Conservation (phyloP, 768 basidiomycete genomes). For the Imleria badia region DNA sequence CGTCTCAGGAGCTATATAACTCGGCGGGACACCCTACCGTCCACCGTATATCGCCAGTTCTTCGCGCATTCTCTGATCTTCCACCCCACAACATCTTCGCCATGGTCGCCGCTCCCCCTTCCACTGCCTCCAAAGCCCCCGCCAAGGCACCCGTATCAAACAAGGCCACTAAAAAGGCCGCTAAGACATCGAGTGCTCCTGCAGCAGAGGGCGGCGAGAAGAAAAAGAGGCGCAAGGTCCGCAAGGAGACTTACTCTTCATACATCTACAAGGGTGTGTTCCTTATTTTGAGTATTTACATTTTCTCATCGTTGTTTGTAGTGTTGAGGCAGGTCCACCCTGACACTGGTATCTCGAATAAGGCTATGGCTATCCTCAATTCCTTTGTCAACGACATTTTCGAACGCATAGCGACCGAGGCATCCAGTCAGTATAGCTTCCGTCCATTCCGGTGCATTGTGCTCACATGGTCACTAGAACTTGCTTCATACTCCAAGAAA, state of each 20-base stretch:
- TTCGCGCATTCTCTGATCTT: constrained; percentile 7
- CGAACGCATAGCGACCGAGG: constrained; percentile 87
- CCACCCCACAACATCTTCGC: constrained; percentile 12
- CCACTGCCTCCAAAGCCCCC: constrained; percentile 42
- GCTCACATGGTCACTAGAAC: constrained; percentile 50
- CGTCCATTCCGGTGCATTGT: background rate
- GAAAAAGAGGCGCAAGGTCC: constrained; percentile 84
- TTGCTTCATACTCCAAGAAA: constrained; percentile 98
- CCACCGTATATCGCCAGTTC: constrained; percentile 12
- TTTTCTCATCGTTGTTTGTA: constrained; percentile 29
- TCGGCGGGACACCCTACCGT: background rate
- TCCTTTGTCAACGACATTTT: constrained; percentile 95
- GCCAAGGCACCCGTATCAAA: constrained; percentile 40
- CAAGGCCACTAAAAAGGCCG: constrained; percentile 50
- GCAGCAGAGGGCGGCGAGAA: constrained; percentile 70
- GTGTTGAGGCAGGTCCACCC: constrained; percentile 98
- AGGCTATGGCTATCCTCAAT: constrained; percentile 90
- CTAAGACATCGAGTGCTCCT: constrained; percentile 54
- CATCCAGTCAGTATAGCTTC: constrained; percentile 62
- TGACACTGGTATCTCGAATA: constrained; percentile 98
- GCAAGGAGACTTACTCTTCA: constrained; percentile 92
- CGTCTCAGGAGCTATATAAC: constrained; percentile 28
- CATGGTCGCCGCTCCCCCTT: constrained; percentile 64
- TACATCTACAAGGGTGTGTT: constrained; percentile 88
- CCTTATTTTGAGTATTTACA: background rate